A percentile compares a stretch with the other conserved stretches of the same genome.
Conservation (phyloP, 2,329 filamentous ascomycete species). For the Fusarium sp. region DNA sequence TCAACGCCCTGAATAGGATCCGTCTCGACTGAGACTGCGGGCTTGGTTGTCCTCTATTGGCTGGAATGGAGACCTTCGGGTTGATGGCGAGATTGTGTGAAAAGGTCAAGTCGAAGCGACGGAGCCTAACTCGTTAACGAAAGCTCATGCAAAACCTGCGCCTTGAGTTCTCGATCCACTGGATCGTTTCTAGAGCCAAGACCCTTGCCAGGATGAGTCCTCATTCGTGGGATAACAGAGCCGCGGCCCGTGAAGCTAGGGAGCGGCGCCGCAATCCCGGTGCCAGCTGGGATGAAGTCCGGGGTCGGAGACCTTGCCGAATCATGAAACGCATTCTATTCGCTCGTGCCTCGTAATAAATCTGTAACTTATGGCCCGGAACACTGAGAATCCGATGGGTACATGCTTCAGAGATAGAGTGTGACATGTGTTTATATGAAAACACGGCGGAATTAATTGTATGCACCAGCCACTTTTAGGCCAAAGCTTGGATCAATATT, state of each 20-base stretch:
- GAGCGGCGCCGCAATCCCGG: conserved; percentile 9
- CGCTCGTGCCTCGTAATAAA: conserved; percentile 4
- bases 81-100: conserved; percentile 16
- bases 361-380: conserved; percentile 37
- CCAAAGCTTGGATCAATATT: conserved; percentile 6
- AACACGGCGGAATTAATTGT: neutral
- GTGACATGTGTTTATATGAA: conserved; percentile 2
- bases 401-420: conserved; percentile 3
- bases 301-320: conserved; percentile 31
- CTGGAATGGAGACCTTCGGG: neutral
- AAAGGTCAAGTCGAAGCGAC: conserved; percentile 6
- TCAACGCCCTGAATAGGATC: conserved; percentile 27
- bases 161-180: conserved; percentile 8
- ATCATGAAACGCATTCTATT: conserved; percentile 28
- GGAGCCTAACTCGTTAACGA: neutral
- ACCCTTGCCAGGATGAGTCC: neutral
- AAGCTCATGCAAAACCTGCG: conserved; percentile 7
- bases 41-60: conserved; percentile 18
- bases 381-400: conserved; percentile 23
- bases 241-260: conserved; percentile 11
- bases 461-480: neutral
- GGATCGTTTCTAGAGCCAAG: conserved; percentile 8
- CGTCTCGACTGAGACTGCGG: conserved; percentile 20
- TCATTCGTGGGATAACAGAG: conserved; percentile 39
- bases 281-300: conserved; percentile 27